Conservation (phyloP, 306 rosid genomes). For the Lablab purpureus region DNA sequence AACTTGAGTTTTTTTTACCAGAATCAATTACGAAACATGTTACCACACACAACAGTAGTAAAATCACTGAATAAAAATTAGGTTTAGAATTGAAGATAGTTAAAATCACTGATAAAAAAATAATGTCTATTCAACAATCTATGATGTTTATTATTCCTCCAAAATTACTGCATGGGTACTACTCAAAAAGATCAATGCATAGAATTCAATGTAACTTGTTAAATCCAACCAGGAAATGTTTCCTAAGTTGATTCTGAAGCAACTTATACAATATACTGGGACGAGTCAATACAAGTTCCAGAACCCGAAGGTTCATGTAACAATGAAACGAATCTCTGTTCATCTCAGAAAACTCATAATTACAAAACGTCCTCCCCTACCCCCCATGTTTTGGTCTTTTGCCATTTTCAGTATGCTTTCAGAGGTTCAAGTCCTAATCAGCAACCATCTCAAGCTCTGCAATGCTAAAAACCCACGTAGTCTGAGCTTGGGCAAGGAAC, state of each 20-base stretch:
- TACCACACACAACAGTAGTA: background rate
- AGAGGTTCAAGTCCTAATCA: constrained; percentile 16
- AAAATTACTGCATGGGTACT: background rate
- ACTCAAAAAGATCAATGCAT: background rate
- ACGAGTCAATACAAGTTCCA: constrained; percentile 36
- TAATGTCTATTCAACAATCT: background rate
- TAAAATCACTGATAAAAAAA: no score
- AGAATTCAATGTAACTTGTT: background rate
- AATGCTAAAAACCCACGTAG: constrained; percentile 9
- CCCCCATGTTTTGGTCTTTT: background rate
- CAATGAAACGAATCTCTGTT: constrained; percentile 32
- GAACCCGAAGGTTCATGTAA: constrained; percentile 3
- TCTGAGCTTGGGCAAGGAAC: constrained; percentile 8
- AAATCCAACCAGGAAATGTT: background rate
- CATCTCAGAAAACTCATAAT: constrained; percentile 1
- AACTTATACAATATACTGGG: constrained; percentile 9
- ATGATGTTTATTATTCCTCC: no score
- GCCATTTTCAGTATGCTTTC: constrained; percentile 21
- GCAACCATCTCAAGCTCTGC: background rate
- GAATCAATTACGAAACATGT: background rate
- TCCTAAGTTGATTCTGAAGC: background rate
- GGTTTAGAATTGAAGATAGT: background rate
- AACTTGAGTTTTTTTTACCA: background rate
- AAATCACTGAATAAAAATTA: background rate
- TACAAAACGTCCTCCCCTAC: constrained; percentile 19